phyloP scores from a whole-genome alignment of 208 protist genomes.

The Ichthyophonus hoferi region DNA sequence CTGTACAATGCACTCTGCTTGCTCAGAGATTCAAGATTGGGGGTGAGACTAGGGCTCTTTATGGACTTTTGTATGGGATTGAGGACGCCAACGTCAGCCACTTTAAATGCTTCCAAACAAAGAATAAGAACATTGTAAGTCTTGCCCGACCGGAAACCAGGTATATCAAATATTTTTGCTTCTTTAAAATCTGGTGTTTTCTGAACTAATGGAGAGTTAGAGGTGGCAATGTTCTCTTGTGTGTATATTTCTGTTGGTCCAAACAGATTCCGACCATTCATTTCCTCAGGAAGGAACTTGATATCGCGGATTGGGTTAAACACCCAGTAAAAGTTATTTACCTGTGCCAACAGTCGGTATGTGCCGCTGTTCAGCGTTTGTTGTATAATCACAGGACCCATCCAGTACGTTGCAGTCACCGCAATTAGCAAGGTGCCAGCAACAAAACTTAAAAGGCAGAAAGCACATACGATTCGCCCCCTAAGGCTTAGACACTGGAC shows the following conservation, averaged over 20 bases:
- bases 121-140: background rate
- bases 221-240: background rate
- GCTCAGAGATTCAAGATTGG: background rate
- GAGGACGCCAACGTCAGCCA: background rate
- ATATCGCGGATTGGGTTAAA: no score
- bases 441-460: no score
- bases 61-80: background rate
- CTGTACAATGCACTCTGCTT: background rate
- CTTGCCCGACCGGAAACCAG: background rate
- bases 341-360: background rate
- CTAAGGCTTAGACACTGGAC: background rate
- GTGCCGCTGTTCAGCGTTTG: background rate
- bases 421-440: no score
- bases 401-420: background rate
- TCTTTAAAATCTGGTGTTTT: background rate
- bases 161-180: background rate
- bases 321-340: background rate
- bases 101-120: background rate
- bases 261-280: no score
- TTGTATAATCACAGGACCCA: background rate
- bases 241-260: no score
- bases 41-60: background rate
- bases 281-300: no score
- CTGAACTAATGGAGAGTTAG: background rate
- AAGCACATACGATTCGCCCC: background rate